phyloP scores from a whole-genome alignment of 2,329 filamentous ascomycete genomes.

The Berkeleyomyces rouxiae region DNA sequence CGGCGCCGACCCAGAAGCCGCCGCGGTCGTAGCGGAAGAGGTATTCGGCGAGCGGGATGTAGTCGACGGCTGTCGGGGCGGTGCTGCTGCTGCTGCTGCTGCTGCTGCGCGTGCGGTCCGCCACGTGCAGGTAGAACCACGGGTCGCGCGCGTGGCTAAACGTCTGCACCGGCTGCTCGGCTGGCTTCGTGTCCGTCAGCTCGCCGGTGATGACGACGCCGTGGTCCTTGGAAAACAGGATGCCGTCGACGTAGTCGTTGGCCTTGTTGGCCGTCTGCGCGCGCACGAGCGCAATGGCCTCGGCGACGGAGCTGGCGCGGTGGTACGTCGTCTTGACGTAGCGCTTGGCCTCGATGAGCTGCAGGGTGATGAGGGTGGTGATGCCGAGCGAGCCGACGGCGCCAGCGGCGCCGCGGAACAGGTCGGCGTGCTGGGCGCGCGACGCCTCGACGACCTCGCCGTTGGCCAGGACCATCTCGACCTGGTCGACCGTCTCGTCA shows the following conservation, averaged over 20 bases:
- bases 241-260: conserved; percentile 59
- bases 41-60: conserved; percentile 53
- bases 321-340: conserved; percentile 49
- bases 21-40: conserved; percentile 63
- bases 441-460: conserved; percentile 44
- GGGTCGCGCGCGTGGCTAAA: conserved; percentile 46
- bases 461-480: conserved; percentile 55
- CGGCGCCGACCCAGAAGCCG: conserved; percentile 55
- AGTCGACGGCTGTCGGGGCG: conserved; percentile 27
- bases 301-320: conserved; percentile 31
- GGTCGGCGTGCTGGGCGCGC: conserved; percentile 27
- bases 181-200: conserved; percentile 37
- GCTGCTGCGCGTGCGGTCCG: conserved; percentile 25
- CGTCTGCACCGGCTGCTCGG: conserved; percentile 30
- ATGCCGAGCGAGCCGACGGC: conserved; percentile 53
- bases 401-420: conserved; percentile 50
- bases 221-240: conserved; percentile 43
- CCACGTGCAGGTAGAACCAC: conserved; percentile 62
- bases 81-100: conserved; percentile 14
- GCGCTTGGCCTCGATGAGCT: conserved; percentile 40
- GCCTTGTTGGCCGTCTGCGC: conserved; percentile 27
- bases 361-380: conserved; percentile 49
- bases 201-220: conserved; percentile 51
- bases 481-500: conserved; percentile 42
- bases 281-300: conserved; percentile 32